Base-by-base conservation (phyloP, 75 land plant species). In the Picea glauca region DNA sequence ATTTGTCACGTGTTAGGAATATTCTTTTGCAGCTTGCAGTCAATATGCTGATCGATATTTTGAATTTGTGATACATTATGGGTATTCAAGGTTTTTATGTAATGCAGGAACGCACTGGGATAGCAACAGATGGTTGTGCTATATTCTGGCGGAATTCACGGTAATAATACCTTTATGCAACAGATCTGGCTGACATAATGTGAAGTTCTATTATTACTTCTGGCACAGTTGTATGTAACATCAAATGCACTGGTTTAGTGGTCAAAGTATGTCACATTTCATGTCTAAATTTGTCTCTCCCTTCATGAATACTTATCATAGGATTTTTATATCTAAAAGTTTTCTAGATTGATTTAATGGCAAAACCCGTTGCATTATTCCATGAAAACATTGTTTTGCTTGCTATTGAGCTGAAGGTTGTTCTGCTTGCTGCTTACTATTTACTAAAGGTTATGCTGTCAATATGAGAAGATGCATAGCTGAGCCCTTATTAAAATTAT, bases 51-150 rank as follows among this genome's bases (percentile, higher is more conserved):
- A 68, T 58, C 3, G 43, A 75, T 17, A 58, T 58, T 31, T 18
- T 9, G 60, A 75, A 75, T 56, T 5, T 75, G 21, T 56, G 18
- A 3, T 26, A 12, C 64, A 76, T 76, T 26, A 50, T 35, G 38
- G 33, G 31, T 56, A 31, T 46, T 61, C 1, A 20, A n/a, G 8
- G 38, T 63, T 83, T 26, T 77, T 46, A 67, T n/a, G 31, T 66
- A 43, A 50, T 88, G 56, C 85, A 97, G 99, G 88, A 88, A 84
- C 95, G 99, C 60, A 97, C 99, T 72, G 99, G 99, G 14, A 57
- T 20, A 66, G 86, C 99, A 23, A 67, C 64, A 77, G 99, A 97
- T 90, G 99, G 99, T 21, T 97, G 99, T 88, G 95, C 99, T 64
- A 88, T 94, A 30, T 97, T 97, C 75, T 97, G 99, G 99, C 88